phyloP scores from a whole-genome alignment of 768 basidiomycete species.

The Lentinula detonsa region DNA sequence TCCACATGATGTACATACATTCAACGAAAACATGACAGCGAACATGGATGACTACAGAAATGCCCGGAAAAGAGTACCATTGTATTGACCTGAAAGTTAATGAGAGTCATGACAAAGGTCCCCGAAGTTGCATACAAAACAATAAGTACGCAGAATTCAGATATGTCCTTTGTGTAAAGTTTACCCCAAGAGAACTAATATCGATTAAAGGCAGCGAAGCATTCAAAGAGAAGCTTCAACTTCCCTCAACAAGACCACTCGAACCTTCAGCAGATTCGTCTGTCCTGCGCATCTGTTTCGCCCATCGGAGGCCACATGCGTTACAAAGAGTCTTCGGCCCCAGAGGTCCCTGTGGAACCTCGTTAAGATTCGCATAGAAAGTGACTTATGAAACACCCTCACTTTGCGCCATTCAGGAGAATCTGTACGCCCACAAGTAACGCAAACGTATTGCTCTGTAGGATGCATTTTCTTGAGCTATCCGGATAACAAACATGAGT shows the following conservation, averaged over 20 bases:
- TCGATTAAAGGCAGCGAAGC: neutral
- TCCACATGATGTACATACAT: no score
- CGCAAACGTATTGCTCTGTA: slow-evolving; percentile 76
- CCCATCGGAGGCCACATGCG: slow-evolving; percentile 92
- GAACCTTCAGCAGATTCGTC: slow-evolving; percentile 22
- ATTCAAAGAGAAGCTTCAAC: neutral
- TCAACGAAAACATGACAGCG: no score
- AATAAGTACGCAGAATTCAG: neutral
- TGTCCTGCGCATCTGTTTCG: slow-evolving; percentile 52
- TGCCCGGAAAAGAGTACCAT: no score
- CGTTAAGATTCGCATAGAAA: neutral
- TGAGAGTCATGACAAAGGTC: neutral
- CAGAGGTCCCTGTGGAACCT: slow-evolving; percentile 61
- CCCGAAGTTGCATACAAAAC: neutral
- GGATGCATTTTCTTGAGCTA: slow-evolving; percentile 43
- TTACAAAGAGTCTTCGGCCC: slow-evolving; percentile 99
- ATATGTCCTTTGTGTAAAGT: neutral
- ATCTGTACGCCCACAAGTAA: slow-evolving; percentile 91
- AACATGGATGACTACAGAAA: no score
- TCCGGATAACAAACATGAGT: neutral
- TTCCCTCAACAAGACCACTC: neutral
- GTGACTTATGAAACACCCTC: slow-evolving; percentile 6
- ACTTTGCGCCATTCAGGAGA: slow-evolving; percentile 98
- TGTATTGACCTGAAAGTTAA: no score
- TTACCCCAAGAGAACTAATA: neutral